Evolutionary conservation across 352 stramenopile species (phyloP).

Genomic region (Pythium insidiosum): DNA sequence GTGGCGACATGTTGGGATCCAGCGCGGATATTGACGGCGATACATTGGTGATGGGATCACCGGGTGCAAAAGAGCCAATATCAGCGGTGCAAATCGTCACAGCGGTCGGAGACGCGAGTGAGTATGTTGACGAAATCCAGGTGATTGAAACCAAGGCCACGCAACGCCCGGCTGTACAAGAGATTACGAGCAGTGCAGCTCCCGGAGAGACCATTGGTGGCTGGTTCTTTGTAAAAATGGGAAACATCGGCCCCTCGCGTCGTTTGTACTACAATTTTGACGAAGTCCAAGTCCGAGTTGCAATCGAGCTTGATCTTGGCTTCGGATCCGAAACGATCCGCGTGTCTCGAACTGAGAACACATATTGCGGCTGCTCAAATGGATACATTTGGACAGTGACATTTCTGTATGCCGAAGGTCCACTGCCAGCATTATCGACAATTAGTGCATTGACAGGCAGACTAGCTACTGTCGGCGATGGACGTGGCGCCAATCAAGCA

Average conservation of each 20-base stretch:
- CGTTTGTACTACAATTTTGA: conserved; percentile 66
- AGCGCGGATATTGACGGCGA: conserved; percentile 65
- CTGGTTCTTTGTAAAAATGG: conserved; percentile 64
- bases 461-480: conserved; percentile 50
- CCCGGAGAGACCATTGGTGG: conserved; percentile 57
- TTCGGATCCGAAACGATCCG: conserved; percentile 49
- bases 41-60: conserved; percentile 62
- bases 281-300: conserved; percentile 47
- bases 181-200: conserved; percentile 58
- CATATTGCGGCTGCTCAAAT: conserved; percentile 59
- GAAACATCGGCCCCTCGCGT: conserved; percentile 40
- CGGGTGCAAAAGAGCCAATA: conserved; percentile 40
- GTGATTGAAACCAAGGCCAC: conserved; percentile 42
- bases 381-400: conserved; percentile 74
- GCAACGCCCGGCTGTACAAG: conserved; percentile 52
- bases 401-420: conserved; percentile 60
- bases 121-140: conserved; percentile 69
- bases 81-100: conserved; percentile 71
- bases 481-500: conserved; percentile 24
- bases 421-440: conserved; percentile 34
- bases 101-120: conserved; percentile 30
- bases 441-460: conserved; percentile 43
- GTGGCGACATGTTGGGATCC: conserved; percentile 39
- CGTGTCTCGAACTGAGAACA: conserved; percentile 51
- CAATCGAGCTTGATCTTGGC: conserved; percentile 69